Conservation (phyloP, 2,329 filamentous ascomycete genomes). For the Parasarocladium wereldwijsianum region DNA sequence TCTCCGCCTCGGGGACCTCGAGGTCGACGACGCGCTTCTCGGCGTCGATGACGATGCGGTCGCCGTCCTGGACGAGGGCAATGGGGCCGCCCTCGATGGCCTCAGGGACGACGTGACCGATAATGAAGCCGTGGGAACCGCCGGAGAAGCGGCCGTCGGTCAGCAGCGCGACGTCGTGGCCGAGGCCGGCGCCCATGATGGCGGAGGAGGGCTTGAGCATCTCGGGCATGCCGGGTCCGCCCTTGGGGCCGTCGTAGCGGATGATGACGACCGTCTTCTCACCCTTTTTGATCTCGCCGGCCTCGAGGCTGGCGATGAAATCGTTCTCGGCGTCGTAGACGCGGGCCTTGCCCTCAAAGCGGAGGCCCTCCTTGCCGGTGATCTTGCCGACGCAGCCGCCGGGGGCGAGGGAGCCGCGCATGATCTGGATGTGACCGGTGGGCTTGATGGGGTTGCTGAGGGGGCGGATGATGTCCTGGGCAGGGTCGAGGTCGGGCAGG, state of each 20-base stretch:
- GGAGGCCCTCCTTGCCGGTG: slow-evolving; percentile 82
- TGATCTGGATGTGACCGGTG: slow-evolving; percentile 77
- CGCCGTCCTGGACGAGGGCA: slow-evolving; percentile 67
- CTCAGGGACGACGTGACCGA: slow-evolving; percentile 78
- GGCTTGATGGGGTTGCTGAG: slow-evolving; percentile 60
- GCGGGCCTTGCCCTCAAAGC: slow-evolving; percentile 64
- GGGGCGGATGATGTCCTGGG: slow-evolving; percentile 77
- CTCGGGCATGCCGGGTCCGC: slow-evolving; percentile 88
- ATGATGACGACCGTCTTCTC: slow-evolving; percentile 85
- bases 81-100: slow-evolving; percentile 78
- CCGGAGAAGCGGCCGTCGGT: slow-evolving; percentile 68
- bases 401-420: slow-evolving; percentile 77
- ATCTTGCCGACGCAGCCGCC: slow-evolving; percentile 90
- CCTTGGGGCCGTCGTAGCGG: slow-evolving; percentile 86
- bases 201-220: slow-evolving; percentile 87
- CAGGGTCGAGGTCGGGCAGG: slow-evolving; percentile 62
- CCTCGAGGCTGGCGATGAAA: slow-evolving; percentile 63
- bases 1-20: slow-evolving; percentile 54
- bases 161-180: slow-evolving; percentile 63
- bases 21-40: slow-evolving; percentile 58
- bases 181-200: slow-evolving; percentile 80
- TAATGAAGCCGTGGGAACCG: slow-evolving; percentile 74
- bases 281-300: slow-evolving; percentile 37
- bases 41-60: slow-evolving; percentile 76
- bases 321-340: slow-evolving; percentile 79